Base-by-base conservation (phyloP, 108 stramenopile species). In the Seminavis robusta region DNA sequence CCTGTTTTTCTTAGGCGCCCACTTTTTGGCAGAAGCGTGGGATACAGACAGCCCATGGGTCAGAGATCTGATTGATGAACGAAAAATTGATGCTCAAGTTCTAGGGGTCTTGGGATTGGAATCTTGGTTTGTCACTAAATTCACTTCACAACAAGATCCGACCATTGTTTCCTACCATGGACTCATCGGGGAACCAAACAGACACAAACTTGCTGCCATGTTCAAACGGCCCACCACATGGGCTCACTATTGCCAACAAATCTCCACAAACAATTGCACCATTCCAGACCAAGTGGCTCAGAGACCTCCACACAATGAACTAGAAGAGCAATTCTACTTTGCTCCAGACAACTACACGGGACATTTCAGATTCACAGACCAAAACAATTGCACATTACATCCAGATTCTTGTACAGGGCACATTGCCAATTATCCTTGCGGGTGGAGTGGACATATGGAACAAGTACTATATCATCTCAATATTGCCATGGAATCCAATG, bases 51-150 rank as follows among this genome's bases (percentile, higher is more conserved):
- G n/a, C n/a, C n/a, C n/a, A n/a, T n/a, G n/a, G n/a, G n/a, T n/a
- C n/a, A n/a, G n/a, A n/a, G n/a, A n/a, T n/a, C n/a, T n/a, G n/a
- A n/a, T n/a, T n/a, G n/a, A n/a, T n/a, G n/a, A n/a, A n/a, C n/a
- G n/a, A n/a, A n/a, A n/a, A n/a, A n/a, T n/a, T n/a, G n/a, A n/a
- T n/a, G n/a, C n/a, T n/a, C n/a, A n/a, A n/a, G n/a, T n/a, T n/a
- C n/a, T n/a, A n/a, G 76, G 76, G 17, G 32, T 52, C 26, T 60
- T 71, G 21, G 76, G 64, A 24, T 53, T 63, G 34, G 39, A 11
- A 15, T 46, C 59, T 38, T 66, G 70, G 55, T 63, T 69, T 37
- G 45, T 82, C 34, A 62, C 74, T 15, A 33, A 40, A 21, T 63
- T 43, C 34, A 56, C 66, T 0, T 57, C 46, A 0, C 49, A 54